Percentiles rank a stretch among this genome's conserved stretches.
Evolutionary conservation across 2,329 filamentous ascomycete genomes (phyloP).

Genomic region (Chrysoporthe cubensis): DNA sequence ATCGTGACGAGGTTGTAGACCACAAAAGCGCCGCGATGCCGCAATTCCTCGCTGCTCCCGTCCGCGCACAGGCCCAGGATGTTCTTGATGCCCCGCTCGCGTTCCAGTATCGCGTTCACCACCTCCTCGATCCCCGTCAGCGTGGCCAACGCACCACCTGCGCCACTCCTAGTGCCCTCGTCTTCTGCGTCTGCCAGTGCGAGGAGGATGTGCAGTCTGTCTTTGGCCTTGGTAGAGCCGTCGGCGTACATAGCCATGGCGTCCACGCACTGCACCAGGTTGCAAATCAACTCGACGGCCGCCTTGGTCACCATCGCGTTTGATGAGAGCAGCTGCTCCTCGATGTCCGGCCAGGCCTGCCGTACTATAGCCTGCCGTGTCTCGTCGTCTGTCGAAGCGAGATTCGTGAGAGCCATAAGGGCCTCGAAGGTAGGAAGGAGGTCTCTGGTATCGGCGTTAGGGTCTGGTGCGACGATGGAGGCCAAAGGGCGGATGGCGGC

Average conservation of each 20-base stretch:
- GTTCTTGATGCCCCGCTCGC: conserved; percentile 74
- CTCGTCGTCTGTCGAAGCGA: conserved; percentile 78
- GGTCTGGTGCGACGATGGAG: conserved; percentile 71
- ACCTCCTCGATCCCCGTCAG: conserved; percentile 79
- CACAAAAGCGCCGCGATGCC: conserved; percentile 75
- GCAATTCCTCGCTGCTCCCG: conserved; percentile 64
- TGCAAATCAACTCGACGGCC: conserved; percentile 87
- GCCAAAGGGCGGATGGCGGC: conserved; percentile 84
- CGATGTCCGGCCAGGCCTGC: conserved; percentile 73
- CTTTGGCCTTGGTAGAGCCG: conserved; percentile 66
- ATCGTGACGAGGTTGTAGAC: conserved; percentile 73
- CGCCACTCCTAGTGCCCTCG: conserved; percentile 75
- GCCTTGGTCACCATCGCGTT: conserved; percentile 81
- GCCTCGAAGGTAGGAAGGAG: conserved; percentile 89
- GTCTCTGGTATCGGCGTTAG: conserved; percentile 67
- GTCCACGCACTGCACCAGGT: conserved; percentile 73
- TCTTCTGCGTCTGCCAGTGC: conserved; percentile 89
- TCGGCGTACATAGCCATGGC: conserved; percentile 73
- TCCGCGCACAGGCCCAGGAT: conserved; percentile 81
- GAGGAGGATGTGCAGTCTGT: conserved; percentile 80
- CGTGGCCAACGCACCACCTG: conserved; percentile 85
- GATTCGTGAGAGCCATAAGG: conserved; percentile 89
- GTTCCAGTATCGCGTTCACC: conserved; percentile 70
- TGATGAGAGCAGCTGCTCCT: conserved; percentile 79
- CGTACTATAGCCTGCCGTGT: conserved; percentile 72